Base-by-base conservation (phyloP, 1,139 yeast species). In the Taphrina flavorubra region DNA sequence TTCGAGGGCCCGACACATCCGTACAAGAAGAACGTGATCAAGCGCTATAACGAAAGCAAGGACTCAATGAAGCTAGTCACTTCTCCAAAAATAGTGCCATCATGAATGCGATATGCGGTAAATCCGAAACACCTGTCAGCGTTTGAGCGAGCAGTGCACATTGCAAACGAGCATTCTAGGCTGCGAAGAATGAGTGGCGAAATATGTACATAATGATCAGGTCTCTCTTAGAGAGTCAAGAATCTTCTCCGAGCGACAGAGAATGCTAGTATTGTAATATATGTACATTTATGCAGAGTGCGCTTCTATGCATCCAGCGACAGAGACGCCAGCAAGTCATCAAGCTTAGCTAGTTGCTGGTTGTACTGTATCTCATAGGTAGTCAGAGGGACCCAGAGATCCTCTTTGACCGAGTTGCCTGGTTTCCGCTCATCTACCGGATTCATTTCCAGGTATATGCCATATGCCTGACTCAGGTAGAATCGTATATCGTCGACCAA, bases 1-100 rank as follows among this genome's bases (percentile, higher is more conserved):
- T 90, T 84, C 77, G 98, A 95, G 75, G 97, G 96, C 47, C 87
- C 91, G 70, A 89, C 88, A 70, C 90, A 90, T 78, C 97, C 97
- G 25, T 92, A 90, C 77, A 86, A 85, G 72, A 84, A 87, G 73
- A 94, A 94, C 77, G 82, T 94, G 72, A 81, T 90, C 18, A 55
- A 60, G 42, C 57, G 68, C 20, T 65, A 37, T 18, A 58, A 61
- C 18, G 58, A 53, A 16, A 25, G 34, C 40, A 53, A 53, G 25
- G 42, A 7, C 1, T 2, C 20, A 13, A 37, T 3, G 20, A 53
- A 36, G 42, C 58, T 34, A 36, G 11, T 42, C 6, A 11, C 40
- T 31, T 42, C 53, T 11, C 53, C 53, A 3, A 49, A 49, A 34
- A 49, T 34, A 10, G 53, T 49, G 3, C 11, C 31, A 20, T 49